Base-by-base conservation (phyloP, 352 stramenopile species). In the Peronospora farinosa region DNA sequence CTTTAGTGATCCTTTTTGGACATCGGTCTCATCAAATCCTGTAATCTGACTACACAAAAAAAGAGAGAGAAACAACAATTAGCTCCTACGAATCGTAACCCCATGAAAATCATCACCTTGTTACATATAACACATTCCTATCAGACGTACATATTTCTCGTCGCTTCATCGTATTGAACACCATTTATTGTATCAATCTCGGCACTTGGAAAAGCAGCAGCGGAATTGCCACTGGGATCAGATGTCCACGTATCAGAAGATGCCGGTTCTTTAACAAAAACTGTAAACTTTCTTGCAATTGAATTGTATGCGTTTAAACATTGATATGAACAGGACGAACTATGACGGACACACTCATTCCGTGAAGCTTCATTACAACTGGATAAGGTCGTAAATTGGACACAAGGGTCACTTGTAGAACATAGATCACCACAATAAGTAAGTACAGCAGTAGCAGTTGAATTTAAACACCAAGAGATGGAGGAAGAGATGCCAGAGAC, bases 221-320 rank as follows among this genome's bases (percentile, higher is more conserved):
- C 50, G 6, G 54, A 51, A 37, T 47, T 64, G 21, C 45, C 57
- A 21, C 47, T 66, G 21, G 39, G 37, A 39, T 46, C 67, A 16
- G 44, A 30, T 27, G 62, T 67, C 59, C 74, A 80, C 16, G 54
- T 33, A 56, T 88, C 76, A 10, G 44, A 72, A n/a, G 54, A 43
- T 32, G 44, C 50, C 0, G 77, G 77, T 0, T 80, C 62, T 52
- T 91, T 88, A 6, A 88, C 61, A 40, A 87, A 87, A n/a, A 91
- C 62, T 40, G 69, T 88, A 50, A 74, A 78, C 51, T 83, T 82
- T 23, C 47, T 48, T 15, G 39, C n/a, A 4, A 58, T 31, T 5
- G 60, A 46, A 48, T 81, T 83, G 67, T 78, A 90, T 6, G 73
- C 59, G 9, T 65, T 41, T 4, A 91, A 63, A 51, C 79, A 91